A percentile compares a stretch with the other conserved stretches of the same genome.
Evolutionary conservation across 768 basidiomycete species (phyloP).

Genomic region (Pleurotus djamor): DNA sequence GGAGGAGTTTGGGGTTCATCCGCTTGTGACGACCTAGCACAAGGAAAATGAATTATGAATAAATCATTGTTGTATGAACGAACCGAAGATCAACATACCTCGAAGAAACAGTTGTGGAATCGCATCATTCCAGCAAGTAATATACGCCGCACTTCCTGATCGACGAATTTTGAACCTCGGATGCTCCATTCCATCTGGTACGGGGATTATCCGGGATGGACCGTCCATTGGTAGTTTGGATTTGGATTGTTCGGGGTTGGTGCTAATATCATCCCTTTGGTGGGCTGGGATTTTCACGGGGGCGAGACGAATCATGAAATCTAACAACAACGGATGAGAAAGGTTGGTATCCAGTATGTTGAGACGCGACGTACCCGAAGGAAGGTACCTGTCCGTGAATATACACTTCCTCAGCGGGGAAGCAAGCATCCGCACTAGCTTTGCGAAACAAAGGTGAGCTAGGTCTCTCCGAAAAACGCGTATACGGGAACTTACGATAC

Average conservation of each 20-base stretch:
- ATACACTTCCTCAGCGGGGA: slow-evolving; percentile 60
- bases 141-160: slow-evolving; percentile 45
- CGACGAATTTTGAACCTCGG: slow-evolving; percentile 51
- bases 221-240: no score
- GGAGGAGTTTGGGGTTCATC: slow-evolving; percentile 21
- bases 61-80: no score
- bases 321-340: slow-evolving; percentile 26
- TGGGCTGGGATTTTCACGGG: slow-evolving; percentile 37
- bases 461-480: background rate
- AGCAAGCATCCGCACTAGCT: slow-evolving; percentile 68
- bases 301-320: slow-evolving; percentile 65
- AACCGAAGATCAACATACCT: no score
- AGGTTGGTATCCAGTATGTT: background rate
- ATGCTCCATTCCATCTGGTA: slow-evolving; percentile 66
- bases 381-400: slow-evolving; percentile 47
- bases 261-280: slow-evolving; percentile 7
- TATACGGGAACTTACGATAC: slow-evolving; percentile 50
- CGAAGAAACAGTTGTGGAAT: slow-evolving; percentile 34
- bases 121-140: slow-evolving; percentile 58
- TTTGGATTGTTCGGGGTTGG: slow-evolving; percentile 11
- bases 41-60: background rate
- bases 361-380: slow-evolving; percentile 44
- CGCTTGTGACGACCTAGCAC: slow-evolving; percentile 24
- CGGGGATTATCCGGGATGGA: slow-evolving; percentile 15
- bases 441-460: background rate